Conservation (phyloP, 31 red algal genomes). For the Odonthalia washingtoniensis region DNA sequence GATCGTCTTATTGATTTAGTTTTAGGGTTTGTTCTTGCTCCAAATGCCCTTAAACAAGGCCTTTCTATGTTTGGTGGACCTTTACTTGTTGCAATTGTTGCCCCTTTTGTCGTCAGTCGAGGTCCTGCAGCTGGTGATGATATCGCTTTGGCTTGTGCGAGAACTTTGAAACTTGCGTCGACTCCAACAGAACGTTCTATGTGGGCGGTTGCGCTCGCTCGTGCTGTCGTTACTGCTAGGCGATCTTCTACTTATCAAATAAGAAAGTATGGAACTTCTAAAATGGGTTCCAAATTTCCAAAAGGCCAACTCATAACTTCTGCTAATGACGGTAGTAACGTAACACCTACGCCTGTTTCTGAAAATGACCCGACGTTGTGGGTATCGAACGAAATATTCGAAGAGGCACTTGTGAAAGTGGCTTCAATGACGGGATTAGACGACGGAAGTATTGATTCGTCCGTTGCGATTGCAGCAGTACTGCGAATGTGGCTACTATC, state of each 20-base stretch:
- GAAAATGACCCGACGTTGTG: constrained; percentile 39
- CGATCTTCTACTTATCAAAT: constrained; percentile 65
- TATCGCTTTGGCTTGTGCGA: constrained; percentile 43
- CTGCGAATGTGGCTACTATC: constrained; percentile 71
- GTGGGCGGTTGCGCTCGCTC: constrained; percentile 66
- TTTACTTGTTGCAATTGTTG: constrained; percentile 53
- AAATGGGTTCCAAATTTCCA: constrained; percentile 73
- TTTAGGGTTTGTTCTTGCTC: constrained; percentile 51
- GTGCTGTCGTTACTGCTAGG: constrained; percentile 60
- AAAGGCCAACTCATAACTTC: neutral
- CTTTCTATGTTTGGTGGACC: constrained; percentile 48
- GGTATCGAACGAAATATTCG: constrained; percentile 68
- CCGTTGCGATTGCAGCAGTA: constrained; percentile 64
- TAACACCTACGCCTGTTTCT: constrained; percentile 19
- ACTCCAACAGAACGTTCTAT: constrained; percentile 57
- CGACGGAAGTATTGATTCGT: constrained; percentile 61
- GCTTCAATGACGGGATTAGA: constrained; percentile 48
- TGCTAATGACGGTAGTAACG: neutral
- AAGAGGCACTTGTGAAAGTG: constrained; percentile 61
- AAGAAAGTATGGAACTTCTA: constrained; percentile 54
- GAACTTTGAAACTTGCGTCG: constrained; percentile 47
- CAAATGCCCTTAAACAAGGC: constrained; percentile 54
- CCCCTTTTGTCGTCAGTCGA: constrained; percentile 57
- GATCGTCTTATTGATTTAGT: constrained; percentile 69
- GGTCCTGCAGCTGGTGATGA: constrained; percentile 63